These are phyloP conservation scores for Fusarium lyarnte DNA, from an alignment of 2,329 filamentous ascomycete species.

Conservation along the genomic window DNA sequence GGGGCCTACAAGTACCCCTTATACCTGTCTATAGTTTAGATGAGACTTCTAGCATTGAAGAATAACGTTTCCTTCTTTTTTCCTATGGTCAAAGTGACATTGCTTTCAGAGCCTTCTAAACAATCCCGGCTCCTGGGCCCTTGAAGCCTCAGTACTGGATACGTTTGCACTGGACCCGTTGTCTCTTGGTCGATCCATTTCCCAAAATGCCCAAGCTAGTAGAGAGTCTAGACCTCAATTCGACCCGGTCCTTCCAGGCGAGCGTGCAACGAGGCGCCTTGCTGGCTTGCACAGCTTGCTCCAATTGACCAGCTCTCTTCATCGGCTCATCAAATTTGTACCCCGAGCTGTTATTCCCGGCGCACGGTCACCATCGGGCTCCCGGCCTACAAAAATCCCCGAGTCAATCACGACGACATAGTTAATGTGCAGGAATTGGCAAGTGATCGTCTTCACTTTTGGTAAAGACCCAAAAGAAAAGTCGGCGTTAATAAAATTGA, in stretches of 20 bases:
- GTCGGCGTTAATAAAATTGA: not conserved
- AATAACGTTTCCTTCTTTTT: not conserved
- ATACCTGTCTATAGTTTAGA: not conserved
- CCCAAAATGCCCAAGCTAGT: conserved; percentile 11
- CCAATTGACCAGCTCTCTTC: conserved; percentile 2
- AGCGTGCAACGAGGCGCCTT: not conserved
- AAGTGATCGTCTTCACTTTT: not conserved
- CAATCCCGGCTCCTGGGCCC: conserved; percentile 2
- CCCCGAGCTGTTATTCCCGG: conserved; percentile 28
- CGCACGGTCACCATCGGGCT: conserved; percentile 15
- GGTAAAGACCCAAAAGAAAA: not conserved
- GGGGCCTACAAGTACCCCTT: not conserved
- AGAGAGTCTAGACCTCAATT: conserved; percentile 29
- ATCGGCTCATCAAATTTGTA: not conserved
- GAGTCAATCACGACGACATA: not conserved
- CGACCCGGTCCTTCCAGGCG: conserved; percentile 14
- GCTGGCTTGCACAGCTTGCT: not conserved
- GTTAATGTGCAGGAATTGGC: not conserved
- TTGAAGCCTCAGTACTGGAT: conserved; percentile 12
- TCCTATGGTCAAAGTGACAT: not conserved
- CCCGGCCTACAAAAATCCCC: conserved; percentile 15
- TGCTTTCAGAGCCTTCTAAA: not conserved
- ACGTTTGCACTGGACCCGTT: conserved; percentile 16
- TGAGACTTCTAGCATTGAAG: not conserved
- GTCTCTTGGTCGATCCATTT: conserved; percentile 22